Base-by-base conservation (phyloP, 2,329 filamentous ascomycete species). In the Aspergillus amoenus region DNA sequence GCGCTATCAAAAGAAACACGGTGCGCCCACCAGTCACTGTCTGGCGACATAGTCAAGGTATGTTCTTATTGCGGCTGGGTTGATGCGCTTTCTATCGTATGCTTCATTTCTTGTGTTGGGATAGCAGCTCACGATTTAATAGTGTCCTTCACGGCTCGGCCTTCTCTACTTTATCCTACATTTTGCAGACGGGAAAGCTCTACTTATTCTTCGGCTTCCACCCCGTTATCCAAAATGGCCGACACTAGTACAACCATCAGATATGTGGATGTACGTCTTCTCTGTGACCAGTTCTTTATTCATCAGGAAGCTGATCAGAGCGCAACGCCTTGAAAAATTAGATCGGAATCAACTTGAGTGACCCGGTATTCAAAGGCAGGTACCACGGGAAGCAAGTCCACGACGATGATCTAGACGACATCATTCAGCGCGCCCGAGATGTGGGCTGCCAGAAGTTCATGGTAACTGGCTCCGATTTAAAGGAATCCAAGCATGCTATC, bases 301-400 rank as follows among this genome's bases (percentile, higher is more conserved):
- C 22, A 27, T 24, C 5, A 12, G 32, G 37, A 50, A 50, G 41
- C 64, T 69, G 48, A 69, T 56, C 42, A 34, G 22, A 22, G 22
- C 52, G 22, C 27, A 24, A 41, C 41, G 55, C 18, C 13, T 17
- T 24, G 17, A 46, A 51, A 45, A 52, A 61, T 39, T 65, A 88
- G 84, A 84, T 99, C 69, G 94, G 93, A 57, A 97, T 99, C 81
- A 99, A 99, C 74, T 84, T 99, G 55, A 90, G 93, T 52, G 94
- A 99, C 70, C 90, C 90, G 52, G 91, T 97, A 58, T 99, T 93
- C 74, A 84, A 85, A 46, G 94, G 94, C 50, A 76, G 84, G 42
- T 95, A 97, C 70, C 88, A 95, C 70, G 91, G 90, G 68, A 92
- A 87, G 60, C 82, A 90, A 68, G 80, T 80, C 47, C 76, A 79